Base-by-base conservation (phyloP, 2,329 filamentous ascomycete species). In the Fusarium buxicola region DNA sequence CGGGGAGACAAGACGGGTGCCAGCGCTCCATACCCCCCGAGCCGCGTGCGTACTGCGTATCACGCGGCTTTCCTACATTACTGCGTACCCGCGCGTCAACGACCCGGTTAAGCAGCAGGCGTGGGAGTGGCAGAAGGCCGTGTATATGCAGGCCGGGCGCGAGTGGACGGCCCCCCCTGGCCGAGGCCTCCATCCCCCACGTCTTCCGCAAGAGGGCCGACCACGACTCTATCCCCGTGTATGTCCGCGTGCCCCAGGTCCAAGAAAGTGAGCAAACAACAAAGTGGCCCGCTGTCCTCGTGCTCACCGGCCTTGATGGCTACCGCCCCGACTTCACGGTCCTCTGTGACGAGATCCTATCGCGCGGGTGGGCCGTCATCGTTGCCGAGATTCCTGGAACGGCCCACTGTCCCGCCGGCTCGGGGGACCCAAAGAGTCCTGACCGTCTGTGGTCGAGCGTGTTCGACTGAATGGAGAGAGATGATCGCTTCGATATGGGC, bases 361-460 rank as follows among this genome's bases (percentile, higher is more conserved):
- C 32, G 12, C 32, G 32, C n/a, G 32, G 32, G 13, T 35, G 32
- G 32, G 32, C 32, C 15, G 32, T 15, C 32, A 18, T 35, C 7
- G 24, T 30, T 35, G 45, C n/a, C 8, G 45, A 48, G 21, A 10
- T 71, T 18, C 69, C 69, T 18, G 70, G 69, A 16, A 72, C 69
- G 5, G 88, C 86, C 6, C 88, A 91, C 71, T 90, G 84, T 57
- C 88, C 88, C 0, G 86, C 88, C 1, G 85, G 88, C 60, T 79
- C 85, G 27, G 77, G 80, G 1, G 89, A 91, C 69, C 84, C 88
- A 1, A 73, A 76, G 5, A 82, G 81, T 2, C 78, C 86, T 0
- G 89, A 91, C 68, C 80, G 89, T 3, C 74, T 90, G 34, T 89
- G 86, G 82, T 81, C 81, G 27, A 87, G 84, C 58, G 75, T 91